Evolutionary conservation across 805 yeast species (phyloP).

Genomic region (Kodamaea neixiangensis): DNA sequence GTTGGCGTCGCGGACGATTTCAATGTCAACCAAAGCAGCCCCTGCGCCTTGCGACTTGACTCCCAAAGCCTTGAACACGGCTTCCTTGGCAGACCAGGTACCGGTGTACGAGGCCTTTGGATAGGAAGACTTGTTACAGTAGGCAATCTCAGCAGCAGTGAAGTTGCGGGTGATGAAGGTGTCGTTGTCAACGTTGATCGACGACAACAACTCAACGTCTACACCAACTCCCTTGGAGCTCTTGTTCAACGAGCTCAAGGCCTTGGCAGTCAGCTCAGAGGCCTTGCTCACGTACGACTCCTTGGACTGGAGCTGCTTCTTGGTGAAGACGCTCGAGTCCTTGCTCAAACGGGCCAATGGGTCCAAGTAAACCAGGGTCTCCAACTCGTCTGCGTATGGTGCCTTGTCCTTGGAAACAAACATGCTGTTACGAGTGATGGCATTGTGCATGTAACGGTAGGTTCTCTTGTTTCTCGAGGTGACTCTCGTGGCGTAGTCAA

Average conservation of each 20-base stretch:
- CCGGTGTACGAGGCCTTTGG: conserved; percentile 94
- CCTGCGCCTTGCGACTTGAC: conserved; percentile 93
- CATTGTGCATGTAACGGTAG: conserved; percentile 93
- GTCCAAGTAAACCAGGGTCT: conserved; percentile 88
- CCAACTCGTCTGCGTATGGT: conserved; percentile 88
- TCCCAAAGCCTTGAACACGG: conserved; percentile 94
- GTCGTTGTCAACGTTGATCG: conserved; percentile 82
- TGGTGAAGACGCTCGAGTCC: conserved; percentile 48
- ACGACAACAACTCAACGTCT: conserved; percentile 86
- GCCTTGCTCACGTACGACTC: conserved; percentile 45
- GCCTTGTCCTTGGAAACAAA: conserved; percentile 92
- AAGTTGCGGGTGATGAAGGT: conserved; percentile 93
- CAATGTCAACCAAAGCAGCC: conserved; percentile 89
- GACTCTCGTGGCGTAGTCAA: conserved; percentile 70
- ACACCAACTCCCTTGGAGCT: conserved; percentile 84
- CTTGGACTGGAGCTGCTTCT: conserved; percentile 52
- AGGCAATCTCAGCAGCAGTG: conserved; percentile 74
- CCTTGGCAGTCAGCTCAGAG: conserved; percentile 62
- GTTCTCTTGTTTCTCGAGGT: conserved; percentile 81
- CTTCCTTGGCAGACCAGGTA: conserved; percentile 99
- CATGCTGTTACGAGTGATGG: conserved; percentile 86
- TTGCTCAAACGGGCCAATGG: conserved; percentile 81
- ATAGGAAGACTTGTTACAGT: conserved; percentile 72
- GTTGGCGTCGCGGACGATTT: conserved; percentile 67
- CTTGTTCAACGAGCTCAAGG: conserved; percentile 58